Percentiles rank a stretch among this genome's conserved stretches.
Evolutionary conservation across 768 basidiomycete species (phyloP).

Genomic region (Rossbeevera mucosa): DNA sequence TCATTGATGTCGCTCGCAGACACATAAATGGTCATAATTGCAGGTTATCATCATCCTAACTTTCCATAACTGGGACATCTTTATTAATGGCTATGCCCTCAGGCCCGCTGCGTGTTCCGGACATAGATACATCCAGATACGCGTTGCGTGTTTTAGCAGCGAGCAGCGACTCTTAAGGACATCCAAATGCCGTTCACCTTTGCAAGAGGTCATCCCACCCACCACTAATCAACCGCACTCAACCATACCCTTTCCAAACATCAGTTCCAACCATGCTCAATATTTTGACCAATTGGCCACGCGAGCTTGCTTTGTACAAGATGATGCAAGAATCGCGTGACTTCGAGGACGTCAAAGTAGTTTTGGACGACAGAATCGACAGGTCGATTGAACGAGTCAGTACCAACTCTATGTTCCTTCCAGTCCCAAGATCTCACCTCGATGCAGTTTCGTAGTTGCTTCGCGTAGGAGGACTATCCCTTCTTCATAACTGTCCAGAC

Average conservation of each 20-base stretch:
- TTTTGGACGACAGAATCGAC: slow-evolving; percentile 12
- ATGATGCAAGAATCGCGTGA: slow-evolving; percentile 14
- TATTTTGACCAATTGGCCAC: background rate
- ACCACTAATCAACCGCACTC: background rate
- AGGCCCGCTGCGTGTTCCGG: too few species aligned
- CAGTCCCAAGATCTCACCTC: background rate
- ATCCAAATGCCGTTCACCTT: too few species aligned
- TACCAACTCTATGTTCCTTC: background rate
- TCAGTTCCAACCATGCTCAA: background rate
- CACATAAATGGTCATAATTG: background rate
- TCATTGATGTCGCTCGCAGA: too few species aligned
- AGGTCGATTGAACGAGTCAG: slow-evolving; percentile 24
- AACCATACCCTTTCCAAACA: background rate
- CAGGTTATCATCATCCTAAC: slow-evolving; percentile 7
- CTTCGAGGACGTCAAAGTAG: slow-evolving; percentile 19
- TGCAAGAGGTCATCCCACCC: too few species aligned
- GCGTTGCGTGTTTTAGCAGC: too few species aligned
- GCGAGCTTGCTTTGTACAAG: slow-evolving; percentile 14
- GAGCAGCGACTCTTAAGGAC: too few species aligned
- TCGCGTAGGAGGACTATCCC: slow-evolving; percentile 6
- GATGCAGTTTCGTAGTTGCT: slow-evolving; percentile 11
- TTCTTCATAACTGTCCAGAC: background rate
- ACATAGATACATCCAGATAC: too few species aligned
- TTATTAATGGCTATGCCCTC: too few species aligned
- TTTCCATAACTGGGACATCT: background rate